phyloP scores from a whole-genome alignment of 192 early-diverging fungal species.

The Coemansia sp. region DNA sequence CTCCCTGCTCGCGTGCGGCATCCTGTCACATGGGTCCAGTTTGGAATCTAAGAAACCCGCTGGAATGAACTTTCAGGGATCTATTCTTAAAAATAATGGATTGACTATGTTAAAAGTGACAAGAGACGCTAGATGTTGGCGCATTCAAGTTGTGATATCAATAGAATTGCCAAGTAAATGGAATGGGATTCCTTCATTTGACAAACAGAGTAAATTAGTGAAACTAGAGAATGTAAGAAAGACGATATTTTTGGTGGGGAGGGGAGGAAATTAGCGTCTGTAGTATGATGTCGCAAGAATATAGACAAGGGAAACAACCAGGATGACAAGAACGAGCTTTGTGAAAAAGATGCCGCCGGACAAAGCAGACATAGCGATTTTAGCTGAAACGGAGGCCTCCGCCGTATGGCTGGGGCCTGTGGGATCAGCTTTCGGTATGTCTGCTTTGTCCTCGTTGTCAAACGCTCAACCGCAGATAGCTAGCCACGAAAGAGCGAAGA shows the following conservation, averaged over 20 bases:
- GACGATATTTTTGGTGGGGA: too few species aligned
- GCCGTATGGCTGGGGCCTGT: constrained; percentile 4
- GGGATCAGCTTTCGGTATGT: constrained; percentile 6
- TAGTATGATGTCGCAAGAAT: not conserved
- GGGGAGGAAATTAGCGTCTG: not conserved
- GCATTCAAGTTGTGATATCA: too few species aligned
- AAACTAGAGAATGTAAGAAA: not conserved
- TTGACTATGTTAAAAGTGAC: too few species aligned
- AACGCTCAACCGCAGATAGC: constrained; percentile 60
- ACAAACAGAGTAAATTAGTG: too few species aligned
- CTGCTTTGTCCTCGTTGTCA: constrained; percentile 49
- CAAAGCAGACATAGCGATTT: constrained; percentile 20
- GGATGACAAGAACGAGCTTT: constrained; percentile 7
- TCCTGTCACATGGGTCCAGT: not conserved
- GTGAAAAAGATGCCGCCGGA: constrained; percentile 29
- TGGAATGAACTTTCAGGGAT: too few species aligned
- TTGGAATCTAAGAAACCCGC: too few species aligned
- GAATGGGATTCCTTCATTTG: too few species aligned
- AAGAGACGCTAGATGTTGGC: too few species aligned
- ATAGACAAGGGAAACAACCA: constrained; percentile 2
- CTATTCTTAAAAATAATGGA: too few species aligned
- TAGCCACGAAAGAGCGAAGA: constrained; percentile 76
- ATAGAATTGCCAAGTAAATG: too few species aligned
- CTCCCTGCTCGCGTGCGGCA: not conserved
- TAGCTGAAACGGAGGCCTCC: not conserved